Conservation (phyloP, 2,329 filamentous ascomycete genomes). For the Dryadomyces quercus-mongolicae region DNA sequence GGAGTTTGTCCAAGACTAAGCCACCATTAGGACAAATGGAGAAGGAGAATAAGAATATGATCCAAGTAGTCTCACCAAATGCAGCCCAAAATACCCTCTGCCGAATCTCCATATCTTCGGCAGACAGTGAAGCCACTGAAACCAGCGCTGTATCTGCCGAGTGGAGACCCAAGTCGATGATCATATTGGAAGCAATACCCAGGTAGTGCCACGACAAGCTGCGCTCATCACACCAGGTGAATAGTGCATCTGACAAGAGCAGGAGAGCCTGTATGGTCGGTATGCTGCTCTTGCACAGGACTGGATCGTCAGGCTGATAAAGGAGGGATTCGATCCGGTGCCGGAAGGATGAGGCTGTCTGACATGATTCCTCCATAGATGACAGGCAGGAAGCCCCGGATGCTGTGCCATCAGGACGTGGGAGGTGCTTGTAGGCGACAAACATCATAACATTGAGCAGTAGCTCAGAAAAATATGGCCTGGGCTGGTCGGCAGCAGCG, state of each 20-base stretch:
- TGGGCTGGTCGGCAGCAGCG: too few species aligned
- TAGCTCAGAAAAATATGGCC: constrained; percentile 38
- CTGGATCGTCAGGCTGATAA: constrained; percentile 11
- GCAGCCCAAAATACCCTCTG: constrained; percentile 13
- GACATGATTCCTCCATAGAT: neutral
- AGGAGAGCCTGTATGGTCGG: constrained; percentile 42
- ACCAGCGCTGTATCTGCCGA: constrained; percentile 11
- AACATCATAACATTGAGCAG: constrained; percentile 17
- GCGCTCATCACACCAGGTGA: constrained; percentile 33
- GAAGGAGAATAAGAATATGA: neutral
- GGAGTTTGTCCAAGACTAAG: constrained; percentile 27
- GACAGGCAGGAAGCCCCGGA: neutral
- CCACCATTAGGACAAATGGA: neutral
- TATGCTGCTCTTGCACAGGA: constrained; percentile 34
- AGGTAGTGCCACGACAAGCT: constrained; percentile 37
- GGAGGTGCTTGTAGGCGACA: constrained; percentile 23
- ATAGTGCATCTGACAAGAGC: constrained; percentile 36
- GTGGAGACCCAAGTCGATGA: constrained; percentile 12
- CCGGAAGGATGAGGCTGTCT: neutral
- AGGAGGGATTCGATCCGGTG: neutral
- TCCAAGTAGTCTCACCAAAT: constrained; percentile 8
- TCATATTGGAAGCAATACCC: constrained; percentile 15
- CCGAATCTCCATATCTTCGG: constrained; percentile 21
- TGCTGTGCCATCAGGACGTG: too few species aligned
- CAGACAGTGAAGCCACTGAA: constrained; percentile 4